Conservation (phyloP, 2,329 filamentous ascomycete species). For the Ceratocystis alfenasii region DNA sequence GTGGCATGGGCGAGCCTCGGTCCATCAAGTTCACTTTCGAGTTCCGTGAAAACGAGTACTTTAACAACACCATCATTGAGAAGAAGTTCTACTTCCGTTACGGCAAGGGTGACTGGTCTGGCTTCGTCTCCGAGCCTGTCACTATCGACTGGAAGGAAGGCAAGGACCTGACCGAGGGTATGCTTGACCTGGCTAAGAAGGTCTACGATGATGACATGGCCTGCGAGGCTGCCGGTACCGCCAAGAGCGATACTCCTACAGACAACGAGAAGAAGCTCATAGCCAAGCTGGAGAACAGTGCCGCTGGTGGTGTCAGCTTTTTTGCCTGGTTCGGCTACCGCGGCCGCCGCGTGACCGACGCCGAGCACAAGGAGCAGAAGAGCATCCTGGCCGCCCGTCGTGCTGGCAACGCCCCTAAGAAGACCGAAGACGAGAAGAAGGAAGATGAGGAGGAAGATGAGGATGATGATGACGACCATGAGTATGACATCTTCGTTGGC, state of each 20-base stretch:
- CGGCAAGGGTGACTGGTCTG: conserved; percentile 53
- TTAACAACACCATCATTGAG: conserved; percentile 63
- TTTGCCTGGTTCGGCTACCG: conserved; percentile 82
- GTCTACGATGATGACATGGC: conserved; percentile 52
- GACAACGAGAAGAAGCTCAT: conserved; percentile 40
- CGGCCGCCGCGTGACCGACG: conserved; percentile 55
- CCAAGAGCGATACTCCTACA: conserved; percentile 32
- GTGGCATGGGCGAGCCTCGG: conserved; percentile 60
- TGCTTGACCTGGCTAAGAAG: conserved; percentile 61
- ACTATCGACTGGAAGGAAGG: conserved; percentile 76
- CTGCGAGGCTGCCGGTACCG: conserved; percentile 32
- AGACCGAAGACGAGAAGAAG: conserved; percentile 43
- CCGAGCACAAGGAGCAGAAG: conserved; percentile 56
- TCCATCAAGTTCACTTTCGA: conserved; percentile 66
- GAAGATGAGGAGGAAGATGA: conserved; percentile 47
- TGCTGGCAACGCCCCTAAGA: conserved; percentile 32
- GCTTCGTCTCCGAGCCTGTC: conserved; percentile 79
- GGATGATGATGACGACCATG: conserved; percentile 49
- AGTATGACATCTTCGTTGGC: conserved; percentile 74
- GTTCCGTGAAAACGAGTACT: conserved; percentile 71
- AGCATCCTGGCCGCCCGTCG: conserved; percentile 41
- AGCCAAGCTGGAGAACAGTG: conserved; percentile 46
- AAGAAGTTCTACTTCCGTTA: conserved; percentile 87
- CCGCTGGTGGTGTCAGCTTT: conserved; percentile 61
- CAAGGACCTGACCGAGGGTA: conserved; percentile 71